Base-by-base conservation (phyloP, 495 filamentous ascomycete species). In the Penicillium fimorum region DNA sequence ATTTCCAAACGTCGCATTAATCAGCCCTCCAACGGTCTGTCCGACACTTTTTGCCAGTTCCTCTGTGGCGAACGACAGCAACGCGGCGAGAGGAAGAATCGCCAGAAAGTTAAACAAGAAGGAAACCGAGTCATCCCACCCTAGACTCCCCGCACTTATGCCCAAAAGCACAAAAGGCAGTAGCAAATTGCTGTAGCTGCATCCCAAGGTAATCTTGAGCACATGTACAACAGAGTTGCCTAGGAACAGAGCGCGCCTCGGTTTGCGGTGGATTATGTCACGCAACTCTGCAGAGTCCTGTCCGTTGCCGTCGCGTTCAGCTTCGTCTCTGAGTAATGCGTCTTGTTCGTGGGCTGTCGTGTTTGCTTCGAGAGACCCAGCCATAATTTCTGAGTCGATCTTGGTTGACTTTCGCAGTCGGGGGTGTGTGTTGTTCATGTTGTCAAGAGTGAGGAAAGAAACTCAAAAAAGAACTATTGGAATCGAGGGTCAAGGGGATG, bases 1-100 rank as follows among this genome's bases (percentile, higher is more conserved):
- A 50, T 71, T 71, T 18, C 68, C 64, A 57, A 68, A 64, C 5
- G 61, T 65, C 9, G 62, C 64, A 59, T 68, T 69, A 9, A 71
- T 50, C 40, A 71, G 45, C 5, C 57, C 68, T 10, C 68, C 68
- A 0, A 67, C 7, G 10, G 60, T 59, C 25, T 63, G 54, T 2
- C 66, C 66, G 10, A 65, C 37, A 27, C 55, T 55, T 18, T 57
- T 54, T 0, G 64, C 53, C 29, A 68, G 44, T n/a, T 62, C 45
- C 25, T 68, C 65, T 2, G 65, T 69, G 18, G 65, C 63, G 40
- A 62, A 64, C 3, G 62, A 66, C 10, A 70, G 50, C 18, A 66
- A 30, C 1, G 60, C 55, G 2, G 63, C 58, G 5, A 70, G 58
- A 7, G 67, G 62, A 22, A 70, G 41, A 35, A 68, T 68, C 15